phyloP scores from a whole-genome alignment of 305 asterid genomes.

The Stenogyne calaminthoides region DNA sequence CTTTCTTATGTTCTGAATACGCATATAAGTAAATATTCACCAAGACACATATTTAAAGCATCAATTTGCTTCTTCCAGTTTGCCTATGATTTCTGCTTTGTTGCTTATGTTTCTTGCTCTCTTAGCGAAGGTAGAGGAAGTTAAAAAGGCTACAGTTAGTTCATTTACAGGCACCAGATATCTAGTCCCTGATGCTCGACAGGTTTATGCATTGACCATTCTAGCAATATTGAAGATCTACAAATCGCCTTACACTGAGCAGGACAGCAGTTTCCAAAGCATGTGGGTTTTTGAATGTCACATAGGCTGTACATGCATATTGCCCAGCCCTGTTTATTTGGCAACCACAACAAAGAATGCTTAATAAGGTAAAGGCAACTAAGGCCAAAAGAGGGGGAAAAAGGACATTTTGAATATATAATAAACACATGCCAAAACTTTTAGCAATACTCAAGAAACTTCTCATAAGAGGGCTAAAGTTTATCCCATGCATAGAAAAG shows the following conservation, averaged over 20 bases:
- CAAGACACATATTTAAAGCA: background rate
- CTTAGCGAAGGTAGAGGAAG: background rate
- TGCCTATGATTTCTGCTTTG: background rate
- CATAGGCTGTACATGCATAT: slow-evolving; percentile 82
- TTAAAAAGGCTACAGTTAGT: slow-evolving; percentile 1
- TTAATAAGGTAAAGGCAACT: slow-evolving; percentile 20
- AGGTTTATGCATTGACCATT: background rate
- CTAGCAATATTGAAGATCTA: background rate
- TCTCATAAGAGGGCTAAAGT: background rate
- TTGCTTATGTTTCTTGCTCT: background rate
- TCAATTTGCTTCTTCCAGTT: background rate
- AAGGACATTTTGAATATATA: slow-evolving; percentile 4
- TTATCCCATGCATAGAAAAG: slow-evolving; percentile 11
- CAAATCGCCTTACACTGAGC: slow-evolving; percentile 73
- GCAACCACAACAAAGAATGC: slow-evolving; percentile 30
- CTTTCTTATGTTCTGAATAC: background rate
- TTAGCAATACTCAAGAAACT: background rate
- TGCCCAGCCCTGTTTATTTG: slow-evolving; percentile 71
- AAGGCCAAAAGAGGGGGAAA: background rate
- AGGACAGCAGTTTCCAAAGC: slow-evolving; percentile 93
- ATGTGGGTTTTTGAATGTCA: slow-evolving; percentile 80
- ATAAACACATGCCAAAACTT: background rate
- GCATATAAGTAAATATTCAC: background rate
- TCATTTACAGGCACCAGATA: slow-evolving; percentile 17
- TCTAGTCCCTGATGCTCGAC: slow-evolving; percentile 12